A percentile compares a stretch with the other conserved stretches of the same genome.
Evolutionary conservation across 768 basidiomycete genomes (phyloP).

Genomic region (Trametopsis cervina): DNA sequence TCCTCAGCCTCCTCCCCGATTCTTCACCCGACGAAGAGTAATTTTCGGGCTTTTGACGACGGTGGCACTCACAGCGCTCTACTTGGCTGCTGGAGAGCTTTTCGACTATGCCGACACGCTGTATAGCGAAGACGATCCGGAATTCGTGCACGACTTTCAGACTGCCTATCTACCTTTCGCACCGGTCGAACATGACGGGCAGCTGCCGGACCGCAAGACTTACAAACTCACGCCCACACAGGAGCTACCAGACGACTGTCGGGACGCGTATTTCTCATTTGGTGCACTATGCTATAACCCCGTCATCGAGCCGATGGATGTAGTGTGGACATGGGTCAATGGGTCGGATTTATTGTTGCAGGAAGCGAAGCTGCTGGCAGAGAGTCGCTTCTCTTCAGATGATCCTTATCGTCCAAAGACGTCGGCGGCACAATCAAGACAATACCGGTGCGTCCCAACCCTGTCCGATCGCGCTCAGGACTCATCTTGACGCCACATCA

Average conservation of each 20-base stretch:
- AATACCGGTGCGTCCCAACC: conserved; percentile 20
- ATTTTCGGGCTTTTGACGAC: conserved; percentile 14
- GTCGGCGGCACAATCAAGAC: conserved; percentile 13
- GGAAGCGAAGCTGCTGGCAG: conserved; percentile 12
- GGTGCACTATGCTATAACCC: conserved; percentile 15
- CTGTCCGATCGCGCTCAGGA: too few relatives aligned
- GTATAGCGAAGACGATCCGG: conserved; percentile 2
- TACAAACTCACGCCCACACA: conserved; percentile 14
- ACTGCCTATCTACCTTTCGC: conserved; percentile 19
- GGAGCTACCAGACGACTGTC: conserved; percentile 16
- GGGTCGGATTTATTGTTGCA: conserved; percentile 22
- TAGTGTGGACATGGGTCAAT: conserved; percentile 28
- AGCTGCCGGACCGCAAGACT: neutral
- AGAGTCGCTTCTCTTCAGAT: conserved; percentile 10
- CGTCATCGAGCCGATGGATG: conserved; percentile 17
- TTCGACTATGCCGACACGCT: conserved; percentile 10
- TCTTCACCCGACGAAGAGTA: conserved; percentile 10
- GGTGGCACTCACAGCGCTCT: conserved; percentile 13
- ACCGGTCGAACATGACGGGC: conserved; percentile 5
- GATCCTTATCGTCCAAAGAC: conserved; percentile 20
- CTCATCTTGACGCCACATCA: neutral
- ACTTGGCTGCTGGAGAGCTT: conserved; percentile 7
- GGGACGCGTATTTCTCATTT: conserved; percentile 17
- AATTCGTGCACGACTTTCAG: conserved; percentile 6
- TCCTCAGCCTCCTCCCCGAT: neutral